Base-by-base conservation (phyloP, 23 red algal species). In the Agarophyton chilense region DNA sequence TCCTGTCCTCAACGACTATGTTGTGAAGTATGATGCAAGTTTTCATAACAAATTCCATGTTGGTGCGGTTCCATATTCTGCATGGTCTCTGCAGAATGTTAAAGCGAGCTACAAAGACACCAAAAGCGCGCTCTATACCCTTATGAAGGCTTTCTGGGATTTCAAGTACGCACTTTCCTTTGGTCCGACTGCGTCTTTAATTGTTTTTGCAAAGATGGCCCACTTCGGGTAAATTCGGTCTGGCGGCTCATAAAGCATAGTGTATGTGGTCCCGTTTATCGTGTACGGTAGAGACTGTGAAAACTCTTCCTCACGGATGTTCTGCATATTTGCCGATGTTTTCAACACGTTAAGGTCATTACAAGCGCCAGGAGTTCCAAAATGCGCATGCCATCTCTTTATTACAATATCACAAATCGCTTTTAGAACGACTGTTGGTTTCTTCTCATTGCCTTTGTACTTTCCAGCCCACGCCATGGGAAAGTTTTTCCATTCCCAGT, bases 401-500 rank as follows among this genome's bases (percentile, higher is more conserved):
- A 79, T 2, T 33, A 78, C 51, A 16, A 51, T 70, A 53, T 79
- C 86, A 2, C 41, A 55, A 10, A 76, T 65, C 6, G 86, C 73
- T 49, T 90, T 47, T 51, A 90, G 41, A 29, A 79, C 71, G 35
- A 79, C 56, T 8, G 70, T 79, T 51, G 86, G 64, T 50, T 60
- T 75, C 46, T 65, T 78, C 36, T 90, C 19, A 24, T 65, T 75
- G 18, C 86, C 72, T 29, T 90, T 78, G n/a, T 42, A 90, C 71
- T 78, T 4, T 33, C 71, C 68, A 61, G 71, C 2, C 50, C 53
- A 79, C 21, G 63, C 72, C 25, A 79, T 29, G 17, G 84, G 84
- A 51, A 65, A 77, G 61, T 86, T 89, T 56, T 76, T 89, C 84
- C 84, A 89, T 43, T 33, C 7, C 72, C 70, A 90, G 46, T 90